A percentile compares a stretch with the other conserved stretches of the same genome.
These are phyloP conservation scores for Sarocladium oryzae DNA, from an alignment of 2,329 filamentous ascomycete species.

Conservation along the genomic window DNA sequence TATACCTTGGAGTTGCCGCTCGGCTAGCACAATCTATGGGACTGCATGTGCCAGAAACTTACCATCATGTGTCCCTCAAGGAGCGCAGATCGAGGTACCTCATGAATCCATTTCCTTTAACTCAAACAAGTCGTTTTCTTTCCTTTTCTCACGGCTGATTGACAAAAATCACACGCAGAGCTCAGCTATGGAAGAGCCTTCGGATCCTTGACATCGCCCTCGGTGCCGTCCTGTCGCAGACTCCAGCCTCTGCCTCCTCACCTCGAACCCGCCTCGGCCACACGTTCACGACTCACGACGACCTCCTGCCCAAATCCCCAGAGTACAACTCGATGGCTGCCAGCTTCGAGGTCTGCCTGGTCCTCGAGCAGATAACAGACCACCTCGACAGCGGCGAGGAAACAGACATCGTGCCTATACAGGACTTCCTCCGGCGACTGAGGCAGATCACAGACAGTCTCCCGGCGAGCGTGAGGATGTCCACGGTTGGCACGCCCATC, in stretches of 20 bases:
- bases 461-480: background rate
- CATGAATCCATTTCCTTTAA: conserved; percentile 12
- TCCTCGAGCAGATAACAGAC: conserved; percentile 1
- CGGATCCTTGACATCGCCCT: conserved; percentile 31
- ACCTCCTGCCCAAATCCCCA: background rate
- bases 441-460: background rate
- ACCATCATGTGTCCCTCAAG: conserved; percentile 15
- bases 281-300: background rate
- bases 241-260: background rate
- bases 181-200: conserved; percentile 31
- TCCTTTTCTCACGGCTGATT: background rate
- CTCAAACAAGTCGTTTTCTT: background rate
- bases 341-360: conserved; percentile 2
- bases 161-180: conserved; percentile 15
- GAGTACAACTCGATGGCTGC: conserved; percentile 1
- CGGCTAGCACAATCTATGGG: conserved; percentile 51
- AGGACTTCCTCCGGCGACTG: background rate
- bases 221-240: conserved; percentile 25
- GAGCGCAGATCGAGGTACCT: conserved; percentile 14
- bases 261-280: background rate
- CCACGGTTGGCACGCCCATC: background rate
- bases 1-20: conserved; percentile 55
- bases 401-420: background rate
- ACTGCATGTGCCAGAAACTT: conserved; percentile 35
- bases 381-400: background rate